Percentiles rank a stretch among this genome's conserved stretches.
These are phyloP conservation scores for Elasticomyces elasticus DNA, from an alignment of 495 filamentous ascomycete species.

Conservation along the genomic window DNA sequence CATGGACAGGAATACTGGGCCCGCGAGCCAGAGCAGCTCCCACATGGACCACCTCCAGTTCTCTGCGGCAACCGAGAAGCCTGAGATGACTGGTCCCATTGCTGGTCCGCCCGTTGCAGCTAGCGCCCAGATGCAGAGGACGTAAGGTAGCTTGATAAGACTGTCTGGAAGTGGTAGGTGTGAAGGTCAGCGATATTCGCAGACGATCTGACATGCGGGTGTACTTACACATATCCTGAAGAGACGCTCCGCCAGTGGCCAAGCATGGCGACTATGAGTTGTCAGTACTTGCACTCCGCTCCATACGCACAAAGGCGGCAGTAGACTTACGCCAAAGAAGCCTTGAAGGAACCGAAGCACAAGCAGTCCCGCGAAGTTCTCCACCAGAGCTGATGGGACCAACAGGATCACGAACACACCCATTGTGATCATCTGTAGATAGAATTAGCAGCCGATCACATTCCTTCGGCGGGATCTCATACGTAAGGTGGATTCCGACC, in stretches of 20 bases:
- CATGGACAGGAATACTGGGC: slow-evolving; percentile 38
- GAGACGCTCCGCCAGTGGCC: slow-evolving; percentile 45
- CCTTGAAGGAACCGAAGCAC: slow-evolving; percentile 45
- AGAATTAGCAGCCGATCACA: too few relatives aligned
- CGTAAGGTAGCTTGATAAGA: slow-evolving; percentile 45
- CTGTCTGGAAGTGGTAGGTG: too few relatives aligned
- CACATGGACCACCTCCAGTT: slow-evolving; percentile 36
- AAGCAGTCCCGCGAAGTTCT: slow-evolving; percentile 41
- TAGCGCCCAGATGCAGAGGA: slow-evolving; percentile 44
- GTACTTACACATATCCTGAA: slow-evolving; percentile 49
- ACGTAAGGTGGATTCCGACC: slow-evolving; percentile 41
- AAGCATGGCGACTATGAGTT: slow-evolving; percentile 29
- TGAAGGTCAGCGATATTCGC: too few relatives aligned
- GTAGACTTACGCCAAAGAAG: too few relatives aligned
- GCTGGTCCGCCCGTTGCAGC: slow-evolving; percentile 39
- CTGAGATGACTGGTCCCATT: slow-evolving; percentile 53
- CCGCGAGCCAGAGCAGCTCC: slow-evolving; percentile 42
- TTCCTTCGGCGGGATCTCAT: too few relatives aligned
- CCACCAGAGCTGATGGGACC: slow-evolving; percentile 39
- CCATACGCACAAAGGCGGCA: too few relatives aligned
- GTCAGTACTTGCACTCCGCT: background rate
- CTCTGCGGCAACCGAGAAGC: slow-evolving; percentile 50
- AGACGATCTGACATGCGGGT: too few relatives aligned
- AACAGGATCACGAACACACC: slow-evolving; percentile 41
- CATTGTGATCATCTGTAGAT: slow-evolving; percentile 36